A percentile compares a stretch with the other conserved stretches of the same genome.
These are phyloP conservation scores for Coemansia sp. DNA, from an alignment of 192 early-diverging fungal species.

Conservation along the genomic window DNA sequence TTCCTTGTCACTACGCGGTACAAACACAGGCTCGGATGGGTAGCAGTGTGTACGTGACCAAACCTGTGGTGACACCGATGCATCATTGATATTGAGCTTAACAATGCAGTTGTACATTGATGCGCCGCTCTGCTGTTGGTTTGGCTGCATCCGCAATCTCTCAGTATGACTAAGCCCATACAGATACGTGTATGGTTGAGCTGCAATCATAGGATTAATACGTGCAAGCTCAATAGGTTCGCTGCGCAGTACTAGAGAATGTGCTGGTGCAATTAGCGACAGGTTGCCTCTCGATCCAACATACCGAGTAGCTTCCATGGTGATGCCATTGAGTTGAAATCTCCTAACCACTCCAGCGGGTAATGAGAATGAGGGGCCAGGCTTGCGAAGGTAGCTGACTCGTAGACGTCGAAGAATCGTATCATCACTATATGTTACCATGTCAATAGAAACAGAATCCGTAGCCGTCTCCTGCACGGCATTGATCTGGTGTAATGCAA, in stretches of 20 bases:
- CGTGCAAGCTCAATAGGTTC: slow-evolving; percentile 56
- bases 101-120: slow-evolving; percentile 59
- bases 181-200: slow-evolving; percentile 50
- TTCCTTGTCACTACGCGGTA: slow-evolving; percentile 61
- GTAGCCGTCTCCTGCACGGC: slow-evolving; percentile 65
- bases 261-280: slow-evolving; percentile 25
- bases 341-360: slow-evolving; percentile 59
- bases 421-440: slow-evolving; percentile 63
- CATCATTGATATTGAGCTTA: slow-evolving; percentile 55
- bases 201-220: slow-evolving; percentile 54
- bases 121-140: slow-evolving; percentile 16
- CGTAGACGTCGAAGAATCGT: slow-evolving; percentile 60
- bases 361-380: slow-evolving; percentile 40
- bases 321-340: slow-evolving; percentile 61
- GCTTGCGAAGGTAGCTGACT: slow-evolving; percentile 56
- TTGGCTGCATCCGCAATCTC: slow-evolving; percentile 23
- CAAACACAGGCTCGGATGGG: slow-evolving; percentile 79
- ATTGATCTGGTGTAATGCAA: slow-evolving; percentile 72
- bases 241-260: slow-evolving; percentile 42
- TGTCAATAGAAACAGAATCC: slow-evolving; percentile 63
- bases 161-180: slow-evolving; percentile 54
- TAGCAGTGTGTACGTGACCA: slow-evolving; percentile 66
- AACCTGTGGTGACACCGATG: slow-evolving; percentile 20
- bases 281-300: slow-evolving; percentile 33
- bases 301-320: slow-evolving; percentile 59